Conservation (phyloP, 805 yeast genomes). For the Cyberlindnera mrakii region DNA sequence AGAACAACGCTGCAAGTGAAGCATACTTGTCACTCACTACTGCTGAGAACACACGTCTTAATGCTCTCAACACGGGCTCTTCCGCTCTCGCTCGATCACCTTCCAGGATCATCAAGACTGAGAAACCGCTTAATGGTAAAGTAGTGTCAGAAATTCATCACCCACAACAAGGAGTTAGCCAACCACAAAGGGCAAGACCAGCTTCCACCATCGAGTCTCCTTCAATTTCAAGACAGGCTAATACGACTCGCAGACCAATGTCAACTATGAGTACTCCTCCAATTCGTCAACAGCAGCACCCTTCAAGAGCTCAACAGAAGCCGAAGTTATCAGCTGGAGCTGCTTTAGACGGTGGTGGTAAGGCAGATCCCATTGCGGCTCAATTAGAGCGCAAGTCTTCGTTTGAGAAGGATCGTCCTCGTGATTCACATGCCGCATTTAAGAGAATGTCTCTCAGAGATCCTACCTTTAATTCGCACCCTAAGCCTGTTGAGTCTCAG, state of each 20-base stretch:
- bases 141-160: no score
- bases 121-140: background rate
- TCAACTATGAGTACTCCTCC: background rate
- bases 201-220: background rate
- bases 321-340: constrained; percentile 20
- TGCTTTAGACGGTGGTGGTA: constrained; percentile 46
- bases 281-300: background rate
- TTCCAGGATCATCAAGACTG: constrained; percentile 1
- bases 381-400: constrained; percentile 38
- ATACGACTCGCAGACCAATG: constrained; percentile 6
- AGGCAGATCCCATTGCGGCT: constrained; percentile 27
- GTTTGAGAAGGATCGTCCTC: constrained; percentile 41
- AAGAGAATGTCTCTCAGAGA: constrained; percentile 31
- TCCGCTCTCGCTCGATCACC: background rate
- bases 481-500: constrained; percentile 16
- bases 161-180: background rate
- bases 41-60: constrained; percentile 72
- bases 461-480: constrained; percentile 19
- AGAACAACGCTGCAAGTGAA: constrained; percentile 42
- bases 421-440: constrained; percentile 29
- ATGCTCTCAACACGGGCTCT: constrained; percentile 37
- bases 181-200: background rate
- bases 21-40: constrained; percentile 68
- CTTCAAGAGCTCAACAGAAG: background rate
- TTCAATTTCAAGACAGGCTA: constrained; percentile 1